These are phyloP conservation scores for Xylaria castorea DNA, from an alignment of 495 filamentous ascomycete genomes.

Conservation along the genomic window DNA sequence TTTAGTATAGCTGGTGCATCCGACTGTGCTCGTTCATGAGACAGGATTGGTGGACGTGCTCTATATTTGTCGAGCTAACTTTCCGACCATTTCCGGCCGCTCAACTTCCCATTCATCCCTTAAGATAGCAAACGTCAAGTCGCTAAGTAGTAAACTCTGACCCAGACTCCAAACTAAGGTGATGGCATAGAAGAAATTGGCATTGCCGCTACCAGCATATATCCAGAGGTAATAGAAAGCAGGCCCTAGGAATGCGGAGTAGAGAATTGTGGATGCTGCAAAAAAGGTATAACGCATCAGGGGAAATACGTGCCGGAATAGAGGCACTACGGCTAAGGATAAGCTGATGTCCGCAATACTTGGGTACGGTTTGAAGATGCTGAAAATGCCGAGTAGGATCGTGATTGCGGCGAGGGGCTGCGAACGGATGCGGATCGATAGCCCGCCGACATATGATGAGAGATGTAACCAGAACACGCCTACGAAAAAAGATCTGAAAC, in stretches of 20 bases:
- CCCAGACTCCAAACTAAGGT: constrained; percentile 96
- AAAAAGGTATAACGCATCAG: constrained; percentile 95
- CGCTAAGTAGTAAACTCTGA: constrained; percentile 76
- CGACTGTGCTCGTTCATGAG: neutral
- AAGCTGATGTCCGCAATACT: constrained; percentile 86
- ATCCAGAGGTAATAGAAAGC: constrained; percentile 99
- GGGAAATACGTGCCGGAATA: constrained; percentile 95
- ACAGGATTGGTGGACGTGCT: neutral
- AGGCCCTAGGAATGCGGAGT: constrained; percentile 86
- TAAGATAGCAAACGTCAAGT: constrained; percentile 84
- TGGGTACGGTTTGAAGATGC: constrained; percentile 95
- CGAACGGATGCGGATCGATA: constrained; percentile 77
- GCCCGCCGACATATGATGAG: constrained; percentile 81
- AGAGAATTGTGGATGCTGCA: constrained; percentile 78
- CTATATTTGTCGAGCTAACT: constrained; percentile 85
- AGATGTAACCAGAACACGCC: constrained; percentile 98
- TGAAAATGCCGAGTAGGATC: constrained; percentile 82
- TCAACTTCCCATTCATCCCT: constrained; percentile 95
- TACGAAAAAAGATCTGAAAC: constrained; percentile 95
- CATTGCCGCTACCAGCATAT: constrained; percentile 96
- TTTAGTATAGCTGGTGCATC: neutral
- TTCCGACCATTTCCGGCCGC: constrained; percentile 84
- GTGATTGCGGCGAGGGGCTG: constrained; percentile 88
- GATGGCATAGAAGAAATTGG: constrained; percentile 99
- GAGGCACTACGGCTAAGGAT: constrained; percentile 79